Base-by-base conservation (phyloP, 1,284 basidiomycete genomes). In the Malassezia yamatoensis region DNA sequence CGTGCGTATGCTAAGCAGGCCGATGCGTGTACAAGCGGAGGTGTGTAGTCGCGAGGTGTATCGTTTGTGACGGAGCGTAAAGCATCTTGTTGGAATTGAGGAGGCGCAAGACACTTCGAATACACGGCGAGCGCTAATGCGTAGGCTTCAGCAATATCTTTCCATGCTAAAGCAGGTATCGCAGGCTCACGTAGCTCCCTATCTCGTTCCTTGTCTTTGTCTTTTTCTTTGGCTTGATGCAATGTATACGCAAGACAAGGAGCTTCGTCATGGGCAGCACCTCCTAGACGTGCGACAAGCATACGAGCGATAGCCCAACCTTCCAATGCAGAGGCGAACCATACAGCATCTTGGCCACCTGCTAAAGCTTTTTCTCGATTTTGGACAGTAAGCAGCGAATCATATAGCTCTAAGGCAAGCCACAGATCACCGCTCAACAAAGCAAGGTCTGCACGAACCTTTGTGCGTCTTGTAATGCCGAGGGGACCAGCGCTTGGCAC, bases 301-400 rank as follows among this genome's bases (percentile, higher is more conserved):
- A 63, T 60, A 6, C 69, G 51, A 2, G 70, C 53, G 3, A 72
- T 68, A n/a, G 67, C 64, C 54, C 70, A 72, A 39, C 72, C 72
- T 54, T 74, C 72, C 16, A 74, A 59, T 5, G 67, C 72, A 34
- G 62, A 61, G 0, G 72, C 72, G 42, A 70, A 73, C 72, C 72
- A 74, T 3, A 72, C 70, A 1, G 72, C 70, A 38, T 74, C 70
- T 45, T 68, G 67, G 12, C 72, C 72, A 12, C 72, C 72, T 1
- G 72, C 72, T n/a, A 74, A 44, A 13, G 70, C 70, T 9, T 67
- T 54, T 44, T 74, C 72, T 37, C 66, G 68, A 3, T 64, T 67
- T 2, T 68, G 21, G 1, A 43, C 51, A 16, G 40, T 59, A 11
- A 74, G 58, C 3, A 66, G 57, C 1, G 37, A 35, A 18, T 72